Percentiles rank a stretch among this genome's conserved stretches.
These are phyloP conservation scores for Calycina herbarum DNA, from an alignment of 2,329 filamentous ascomycete species.

Conservation along the genomic window DNA sequence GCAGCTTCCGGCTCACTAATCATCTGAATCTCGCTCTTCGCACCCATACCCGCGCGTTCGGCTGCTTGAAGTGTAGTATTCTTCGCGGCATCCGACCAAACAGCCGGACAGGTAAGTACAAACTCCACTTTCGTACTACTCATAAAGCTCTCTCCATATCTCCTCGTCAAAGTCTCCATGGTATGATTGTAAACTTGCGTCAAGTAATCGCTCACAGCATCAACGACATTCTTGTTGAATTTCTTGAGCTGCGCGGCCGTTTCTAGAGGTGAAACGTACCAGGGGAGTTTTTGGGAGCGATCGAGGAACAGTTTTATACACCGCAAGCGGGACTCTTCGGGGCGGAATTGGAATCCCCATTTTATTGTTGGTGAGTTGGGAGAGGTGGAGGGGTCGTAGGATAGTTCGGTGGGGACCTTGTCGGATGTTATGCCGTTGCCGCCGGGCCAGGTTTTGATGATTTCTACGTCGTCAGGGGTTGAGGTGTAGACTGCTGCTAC, in stretches of 20 bases:
- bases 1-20: conserved; percentile 81
- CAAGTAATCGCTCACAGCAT: conserved; percentile 78
- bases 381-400: conserved; percentile 50
- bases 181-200: conserved; percentile 75
- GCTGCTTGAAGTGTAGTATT: conserved; percentile 78
- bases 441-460: conserved; percentile 83
- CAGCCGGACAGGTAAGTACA: conserved; percentile 77
- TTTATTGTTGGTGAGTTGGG: conserved; percentile 52
- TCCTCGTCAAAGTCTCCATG: conserved; percentile 71
- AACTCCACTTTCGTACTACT: conserved; percentile 73
- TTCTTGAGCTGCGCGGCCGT: conserved; percentile 74
- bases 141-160: conserved; percentile 80
- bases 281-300: conserved; percentile 75
- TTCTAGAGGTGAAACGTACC: conserved; percentile 76
- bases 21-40: conserved; percentile 68
- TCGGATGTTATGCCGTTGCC: conserved; percentile 85
- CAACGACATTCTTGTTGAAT: conserved; percentile 74
- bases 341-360: conserved; percentile 84
- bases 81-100: conserved; percentile 85
- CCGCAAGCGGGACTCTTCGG: conserved; percentile 71
- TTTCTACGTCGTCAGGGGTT: conserved; percentile 76
- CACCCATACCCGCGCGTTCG: conserved; percentile 76
- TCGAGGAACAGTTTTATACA: conserved; percentile 87
- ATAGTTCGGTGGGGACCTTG: conserved; percentile 79
- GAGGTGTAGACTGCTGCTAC: conserved; percentile 74